Evolutionary conservation across 495 filamentous ascomycete genomes (phyloP).

Genomic region (Lasiosphaeriaceae sp.): DNA sequence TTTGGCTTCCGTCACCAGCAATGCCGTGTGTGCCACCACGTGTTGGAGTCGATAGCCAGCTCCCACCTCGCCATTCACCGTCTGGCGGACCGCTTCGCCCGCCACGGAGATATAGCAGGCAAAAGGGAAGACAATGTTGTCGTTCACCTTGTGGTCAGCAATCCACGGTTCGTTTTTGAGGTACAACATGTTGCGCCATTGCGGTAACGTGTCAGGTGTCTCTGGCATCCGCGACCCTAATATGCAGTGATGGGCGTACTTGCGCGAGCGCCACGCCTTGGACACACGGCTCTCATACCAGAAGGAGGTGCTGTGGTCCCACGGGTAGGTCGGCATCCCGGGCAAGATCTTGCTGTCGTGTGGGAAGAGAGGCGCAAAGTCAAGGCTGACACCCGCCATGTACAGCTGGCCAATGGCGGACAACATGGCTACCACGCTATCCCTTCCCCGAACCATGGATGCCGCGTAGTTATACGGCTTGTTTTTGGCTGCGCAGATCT

Average conservation of each 20-base stretch:
- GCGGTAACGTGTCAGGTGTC: constrained; percentile 34
- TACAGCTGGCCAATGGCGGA: constrained; percentile 29
- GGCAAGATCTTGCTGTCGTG: not conserved
- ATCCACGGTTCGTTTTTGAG: constrained; percentile 45
- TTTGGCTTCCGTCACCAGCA: constrained; percentile 34
- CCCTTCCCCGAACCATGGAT: constrained; percentile 24
- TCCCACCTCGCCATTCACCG: too few species aligned
- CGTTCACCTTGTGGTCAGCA: constrained; percentile 37
- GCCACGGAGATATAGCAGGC: constrained; percentile 45
- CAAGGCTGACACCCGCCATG: constrained; percentile 25
- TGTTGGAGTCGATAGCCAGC: constrained; percentile 32
- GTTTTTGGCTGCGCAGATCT: constrained; percentile 12
- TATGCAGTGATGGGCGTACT: constrained; percentile 35
- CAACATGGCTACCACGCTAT: constrained; percentile 20
- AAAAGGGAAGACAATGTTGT: constrained; percentile 44
- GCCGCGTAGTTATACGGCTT: constrained; percentile 16
- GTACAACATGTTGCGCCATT: constrained; percentile 42
- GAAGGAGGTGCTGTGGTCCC: constrained; percentile 34
- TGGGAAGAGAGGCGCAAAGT: constrained; percentile 20
- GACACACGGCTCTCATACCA: constrained; percentile 41
- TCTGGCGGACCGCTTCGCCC: constrained; percentile 40
- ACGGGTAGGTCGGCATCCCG: constrained; percentile 33
- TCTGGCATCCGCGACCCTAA: constrained; percentile 38
- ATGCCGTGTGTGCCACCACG: constrained; percentile 28
- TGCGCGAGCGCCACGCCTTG: constrained; percentile 38